phyloP scores from a whole-genome alignment of 805 yeast genomes.

The Sugiyamaella lignohabitans region DNA sequence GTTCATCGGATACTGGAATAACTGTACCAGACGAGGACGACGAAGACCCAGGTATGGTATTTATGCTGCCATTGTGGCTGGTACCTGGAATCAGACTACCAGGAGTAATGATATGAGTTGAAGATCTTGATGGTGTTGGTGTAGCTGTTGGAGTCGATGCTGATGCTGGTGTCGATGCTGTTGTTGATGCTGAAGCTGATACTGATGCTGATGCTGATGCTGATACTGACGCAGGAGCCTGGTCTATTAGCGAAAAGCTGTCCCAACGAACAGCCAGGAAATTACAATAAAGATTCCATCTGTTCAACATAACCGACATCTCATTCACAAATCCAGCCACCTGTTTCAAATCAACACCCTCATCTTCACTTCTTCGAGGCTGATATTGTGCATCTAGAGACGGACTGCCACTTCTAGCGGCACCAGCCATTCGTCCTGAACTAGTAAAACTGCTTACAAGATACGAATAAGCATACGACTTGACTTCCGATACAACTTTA shows the following conservation, averaged over 20 bases:
- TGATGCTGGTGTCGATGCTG: not conserved
- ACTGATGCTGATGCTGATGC: not conserved
- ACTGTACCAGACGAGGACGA: no score
- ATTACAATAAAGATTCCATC: constrained; percentile 60
- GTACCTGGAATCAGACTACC: no score
- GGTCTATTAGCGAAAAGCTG: not conserved
- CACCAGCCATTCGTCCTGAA: constrained; percentile 16
- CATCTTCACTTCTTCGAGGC: constrained; percentile 23
- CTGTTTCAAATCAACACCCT: constrained; percentile 45
- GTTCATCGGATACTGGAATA: constrained; percentile 1
- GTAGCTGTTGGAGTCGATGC: no score
- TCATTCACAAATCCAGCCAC: constrained; percentile 66
- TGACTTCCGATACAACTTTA: constrained; percentile 48
- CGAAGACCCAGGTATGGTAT: no score
- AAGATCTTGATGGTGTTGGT: no score
- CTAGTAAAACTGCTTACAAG: constrained; percentile 33
- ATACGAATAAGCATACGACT: constrained; percentile 47
- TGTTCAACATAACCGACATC: constrained; percentile 66
- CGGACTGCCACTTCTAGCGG: constrained; percentile 7
- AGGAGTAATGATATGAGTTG: no score
- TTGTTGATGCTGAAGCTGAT: no score
- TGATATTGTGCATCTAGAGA: not conserved
- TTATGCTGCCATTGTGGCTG: no score
- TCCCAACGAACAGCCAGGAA: constrained; percentile 66
- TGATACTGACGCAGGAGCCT: not conserved